Evolutionary conservation across 2,329 filamentous ascomycete species (phyloP).

Genomic region (Neonectria magnoliae): DNA sequence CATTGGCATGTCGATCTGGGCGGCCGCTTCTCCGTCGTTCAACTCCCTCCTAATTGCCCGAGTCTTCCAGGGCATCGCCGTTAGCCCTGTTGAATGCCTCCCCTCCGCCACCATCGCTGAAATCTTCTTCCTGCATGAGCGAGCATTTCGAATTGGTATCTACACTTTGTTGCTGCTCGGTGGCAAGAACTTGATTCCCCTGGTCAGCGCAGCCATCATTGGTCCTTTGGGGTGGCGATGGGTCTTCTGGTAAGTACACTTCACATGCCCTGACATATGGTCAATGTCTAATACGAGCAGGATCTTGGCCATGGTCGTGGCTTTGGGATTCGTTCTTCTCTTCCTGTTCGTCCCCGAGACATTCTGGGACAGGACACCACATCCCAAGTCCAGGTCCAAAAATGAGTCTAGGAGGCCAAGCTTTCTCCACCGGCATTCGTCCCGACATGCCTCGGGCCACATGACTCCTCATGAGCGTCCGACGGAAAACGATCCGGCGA

Average conservation of each 20-base stretch:
- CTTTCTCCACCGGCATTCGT: slow-evolving; percentile 61
- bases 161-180: slow-evolving; percentile 90
- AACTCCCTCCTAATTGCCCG: slow-evolving; percentile 81
- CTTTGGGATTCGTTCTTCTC: slow-evolving; percentile 73
- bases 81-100: slow-evolving; percentile 91
- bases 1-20: slow-evolving; percentile 81
- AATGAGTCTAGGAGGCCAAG: slow-evolving; percentile 52
- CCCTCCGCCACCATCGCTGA: slow-evolving; percentile 95
- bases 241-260: slow-evolving; percentile 79
- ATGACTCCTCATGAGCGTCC: slow-evolving; percentile 9
- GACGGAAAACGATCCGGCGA: slow-evolving; percentile 1
- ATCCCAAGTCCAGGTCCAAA: slow-evolving; percentile 41
- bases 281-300: slow-evolving; percentile 50
- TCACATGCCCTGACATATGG: too few species aligned
- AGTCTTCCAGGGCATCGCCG: slow-evolving; percentile 86
- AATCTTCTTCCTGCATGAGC: slow-evolving; percentile 95
- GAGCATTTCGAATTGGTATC: slow-evolving; percentile 91
- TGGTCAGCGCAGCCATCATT: slow-evolving; percentile 88
- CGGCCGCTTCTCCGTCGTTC: slow-evolving; percentile 84
- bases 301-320: slow-evolving; percentile 85
- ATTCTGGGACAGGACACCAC: slow-evolving; percentile 89
- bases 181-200: slow-evolving; percentile 89
- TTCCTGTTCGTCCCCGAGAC: slow-evolving; percentile 96
- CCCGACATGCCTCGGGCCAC: slow-evolving; percentile 44
- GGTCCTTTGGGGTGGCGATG: slow-evolving; percentile 83